Percentiles rank a stretch among this genome's conserved stretches.
phyloP scores from a whole-genome alignment of 352 stramenopile genomes.

The Globisporangium orthogonon region DNA sequence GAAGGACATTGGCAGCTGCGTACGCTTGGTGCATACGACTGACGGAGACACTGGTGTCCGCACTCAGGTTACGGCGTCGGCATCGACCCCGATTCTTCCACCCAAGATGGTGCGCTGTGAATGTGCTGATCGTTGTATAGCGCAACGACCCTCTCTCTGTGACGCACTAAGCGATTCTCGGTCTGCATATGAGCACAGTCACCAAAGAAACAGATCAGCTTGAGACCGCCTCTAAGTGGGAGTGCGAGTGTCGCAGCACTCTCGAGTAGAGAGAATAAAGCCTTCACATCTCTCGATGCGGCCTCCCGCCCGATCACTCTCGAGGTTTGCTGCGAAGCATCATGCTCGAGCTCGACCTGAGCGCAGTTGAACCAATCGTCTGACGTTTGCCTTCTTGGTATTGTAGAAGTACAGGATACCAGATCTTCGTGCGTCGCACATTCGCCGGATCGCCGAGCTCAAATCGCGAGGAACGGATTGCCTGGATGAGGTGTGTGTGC shows the following conservation, averaged over 20 bases:
- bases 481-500: conserved; percentile 18
- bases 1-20: background rate
- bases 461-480: conserved; percentile 28
- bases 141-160: background rate
- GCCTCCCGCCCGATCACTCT: conserved; percentile 9
- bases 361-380: background rate
- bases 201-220: conserved; percentile 25
- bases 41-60: too few relatives aligned
- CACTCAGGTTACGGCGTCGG: conserved; percentile 18
- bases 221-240: conserved; percentile 9
- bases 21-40: background rate
- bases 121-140: background rate
- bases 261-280: background rate
- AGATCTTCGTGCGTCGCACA: conserved; percentile 55
- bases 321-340: conserved; percentile 6
- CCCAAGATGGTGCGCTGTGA: conserved; percentile 38
- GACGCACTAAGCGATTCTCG: background rate
- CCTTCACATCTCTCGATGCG: background rate
- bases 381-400: background rate
- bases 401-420: conserved; percentile 51
- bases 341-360: background rate
- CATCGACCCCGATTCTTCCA: conserved; percentile 38
- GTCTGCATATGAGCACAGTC: conserved; percentile 19
- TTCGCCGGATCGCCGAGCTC: conserved; percentile 59
- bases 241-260: conserved; percentile 19